Evolutionary conservation across 2,329 filamentous ascomycete genomes (phyloP), one percentile per base, ranked within the genome.

Genomic region (Plenodomus biglobosus): DNA sequence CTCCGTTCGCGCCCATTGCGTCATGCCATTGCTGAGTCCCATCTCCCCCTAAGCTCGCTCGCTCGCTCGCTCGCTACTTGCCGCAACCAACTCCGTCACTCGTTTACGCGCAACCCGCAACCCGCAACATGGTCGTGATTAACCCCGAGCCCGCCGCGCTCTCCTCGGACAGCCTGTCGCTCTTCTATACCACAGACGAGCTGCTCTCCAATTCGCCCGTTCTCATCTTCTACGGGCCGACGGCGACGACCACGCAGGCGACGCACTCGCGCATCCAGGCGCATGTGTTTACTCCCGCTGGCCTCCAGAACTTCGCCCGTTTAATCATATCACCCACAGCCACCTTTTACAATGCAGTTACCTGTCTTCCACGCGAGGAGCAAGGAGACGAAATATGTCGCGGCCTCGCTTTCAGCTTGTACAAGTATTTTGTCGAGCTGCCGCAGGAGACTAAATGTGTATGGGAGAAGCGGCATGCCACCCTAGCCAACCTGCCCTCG

Each of bases 331-430:
- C 92, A 19, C 94, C 94, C 38, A 95, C 88, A 66, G 96, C 92
- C 39, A 85, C 90, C 42, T 87, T 95, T 65, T 97, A 97, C 73
- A 83, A 85, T 58, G 92, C 92, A 45, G 94, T 99, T 71, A 86
- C 89, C 69, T 85, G 92, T 70, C 81, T 99, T 37, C 91, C 94
- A 36, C 87, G 91, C 68, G 92, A 96, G 69, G 91, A 92, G 73
- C 94, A 97, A 76, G 92, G 92, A 64, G 92, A 97, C 70, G 92
- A 97, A 73, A 80, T 95, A 56, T 95, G 88, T 73, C 86, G 94
- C 38, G 94, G 87, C 16, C 80, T 99, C 46, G 94, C 92, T 40
- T 95, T 97, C 72, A 91, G 90, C 47, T 79, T 99, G 59, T 87
- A 87, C 77, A 96, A 95, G 71, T 99, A 96, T 78, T 97, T 96